Evolutionary conservation across 148 eudicot species (phyloP).

Genomic region (Arbutus unedo): DNA sequence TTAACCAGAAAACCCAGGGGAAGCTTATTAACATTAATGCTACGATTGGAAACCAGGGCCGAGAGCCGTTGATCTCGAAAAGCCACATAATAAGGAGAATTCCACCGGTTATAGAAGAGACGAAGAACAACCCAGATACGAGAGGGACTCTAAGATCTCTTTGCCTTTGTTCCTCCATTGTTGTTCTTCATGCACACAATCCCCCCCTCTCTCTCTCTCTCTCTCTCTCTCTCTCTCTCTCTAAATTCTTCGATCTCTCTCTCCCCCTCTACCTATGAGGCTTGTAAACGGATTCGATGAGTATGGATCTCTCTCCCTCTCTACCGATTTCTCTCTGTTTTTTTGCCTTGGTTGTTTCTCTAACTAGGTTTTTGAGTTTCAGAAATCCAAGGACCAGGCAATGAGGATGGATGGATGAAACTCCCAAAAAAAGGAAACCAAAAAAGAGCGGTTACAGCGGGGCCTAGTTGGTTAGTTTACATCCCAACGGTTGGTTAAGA

Average conservation of each 20-base stretch:
- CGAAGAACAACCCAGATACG: conserved; percentile 24
- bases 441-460: conserved; percentile 7
- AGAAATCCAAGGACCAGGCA: neutral
- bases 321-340: neutral
- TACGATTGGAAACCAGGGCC: conserved; percentile 25
- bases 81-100: conserved; percentile 21
- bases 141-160: conserved; percentile 29
- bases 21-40: conserved; percentile 28
- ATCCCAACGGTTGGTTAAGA: neutral
- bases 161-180: conserved; percentile 31
- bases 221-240: neutral
- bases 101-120: conserved; percentile 29
- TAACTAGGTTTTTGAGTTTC: conserved; percentile 10
- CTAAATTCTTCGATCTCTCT: neutral
- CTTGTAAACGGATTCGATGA: neutral
- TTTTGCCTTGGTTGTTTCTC: neutral
- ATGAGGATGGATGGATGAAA: conserved; percentile 1
- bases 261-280: neutral
- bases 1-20: conserved; percentile 37
- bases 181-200: neutral
- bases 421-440: neutral
- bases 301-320: neutral
- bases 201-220: neutral
- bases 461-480: neutral
- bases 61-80: conserved; percentile 14